Evolutionary conservation across 768 basidiomycete genomes (phyloP), one percentile per base, ranked within the genome.

Genomic region (Lactifluus echinatus): DNA sequence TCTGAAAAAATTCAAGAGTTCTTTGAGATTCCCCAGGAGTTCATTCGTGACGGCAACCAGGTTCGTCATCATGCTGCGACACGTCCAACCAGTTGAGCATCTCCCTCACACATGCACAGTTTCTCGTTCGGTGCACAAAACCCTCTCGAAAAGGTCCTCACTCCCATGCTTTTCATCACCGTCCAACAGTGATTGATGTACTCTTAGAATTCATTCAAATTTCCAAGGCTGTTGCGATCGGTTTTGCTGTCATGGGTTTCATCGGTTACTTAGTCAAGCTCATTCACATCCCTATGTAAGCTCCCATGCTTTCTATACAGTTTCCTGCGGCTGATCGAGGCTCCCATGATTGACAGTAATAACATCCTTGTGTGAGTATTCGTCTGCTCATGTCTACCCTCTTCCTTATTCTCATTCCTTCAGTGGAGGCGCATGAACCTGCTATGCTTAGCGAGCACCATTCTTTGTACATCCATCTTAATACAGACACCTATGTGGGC

Each of bases 251-350:
- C 64, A 98, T 98, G 94, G 96, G 96, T 15, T 95, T 97, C 79
- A 93, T 99, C 70, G 96, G 96, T 15, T 99, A 95, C 77, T 87
- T 98, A 69, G 94, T 96, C 64, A 97, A 97, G 73, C 84, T 97
- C 63, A 93, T 98, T 66, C 93, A 97, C 73, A 96, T 95, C 72
- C 93, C 94, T 66, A 95, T 96, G 93, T 95, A 65, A 75, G 93
- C 83, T 29, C 36, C 57, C 17, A 52, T 37, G 52, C 37, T 50
- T 39, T 29, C 42, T 31, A 15, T 46, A 17, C 21, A n/a, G 49
- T 49, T 12, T 44, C 44, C 53, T 8, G 8, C 48, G 17, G 55
- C 60, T 65, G 51, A 67, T 64, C 42, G 23, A 63, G 48, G 7
- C 33, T 14, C n/a, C n/a, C n/a, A 2, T 23, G 40, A 31, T 29